A percentile compares a stretch with the other conserved stretches of the same genome.
Conservation (phyloP, 768 basidiomycete genomes). For the Boletus tomentosulus region DNA sequence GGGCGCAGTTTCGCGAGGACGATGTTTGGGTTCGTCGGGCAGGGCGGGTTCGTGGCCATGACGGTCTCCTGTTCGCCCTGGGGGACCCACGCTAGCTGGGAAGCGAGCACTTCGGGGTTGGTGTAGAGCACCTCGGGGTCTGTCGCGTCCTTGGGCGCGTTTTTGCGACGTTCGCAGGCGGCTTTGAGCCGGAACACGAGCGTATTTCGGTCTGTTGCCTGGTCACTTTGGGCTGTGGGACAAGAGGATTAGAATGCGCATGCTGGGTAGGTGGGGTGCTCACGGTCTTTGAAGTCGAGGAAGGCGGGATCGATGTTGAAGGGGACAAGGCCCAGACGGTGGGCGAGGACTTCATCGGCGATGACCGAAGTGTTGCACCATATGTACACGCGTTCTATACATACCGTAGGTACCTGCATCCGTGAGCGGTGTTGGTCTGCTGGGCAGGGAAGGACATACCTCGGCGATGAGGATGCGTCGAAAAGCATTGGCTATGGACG, state of each 20-base stretch:
- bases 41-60: slow-evolving; percentile 51
- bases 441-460: slow-evolving; percentile 41
- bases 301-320: slow-evolving; percentile 79
- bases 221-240: slow-evolving; percentile 40
- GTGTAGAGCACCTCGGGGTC: slow-evolving; percentile 64
- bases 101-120: slow-evolving; percentile 65
- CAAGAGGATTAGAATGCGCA: background rate
- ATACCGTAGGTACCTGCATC: slow-evolving; percentile 80
- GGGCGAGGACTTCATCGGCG: slow-evolving; percentile 89
- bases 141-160: slow-evolving; percentile 47
- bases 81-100: slow-evolving; percentile 70
- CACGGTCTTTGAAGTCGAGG: slow-evolving; percentile 52
- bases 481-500: slow-evolving; percentile 93
- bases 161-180: slow-evolving; percentile 57
- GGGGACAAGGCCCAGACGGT: slow-evolving; percentile 89
- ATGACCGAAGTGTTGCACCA: slow-evolving; percentile 96
- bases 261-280: slow-evolving; percentile 6
- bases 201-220: slow-evolving; percentile 85
- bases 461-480: slow-evolving; percentile 92
- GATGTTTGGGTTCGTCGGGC: slow-evolving; percentile 74
- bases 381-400: slow-evolving; percentile 86
- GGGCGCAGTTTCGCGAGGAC: slow-evolving; percentile 90
- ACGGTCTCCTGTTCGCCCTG: slow-evolving; percentile 75
- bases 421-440: background rate
- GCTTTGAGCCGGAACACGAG: slow-evolving; percentile 79